Evolutionary conservation across 2,329 filamentous ascomycete genomes (phyloP), one percentile per base, ranked within the genome.

Genomic region (Cordyceps farinosa): DNA sequence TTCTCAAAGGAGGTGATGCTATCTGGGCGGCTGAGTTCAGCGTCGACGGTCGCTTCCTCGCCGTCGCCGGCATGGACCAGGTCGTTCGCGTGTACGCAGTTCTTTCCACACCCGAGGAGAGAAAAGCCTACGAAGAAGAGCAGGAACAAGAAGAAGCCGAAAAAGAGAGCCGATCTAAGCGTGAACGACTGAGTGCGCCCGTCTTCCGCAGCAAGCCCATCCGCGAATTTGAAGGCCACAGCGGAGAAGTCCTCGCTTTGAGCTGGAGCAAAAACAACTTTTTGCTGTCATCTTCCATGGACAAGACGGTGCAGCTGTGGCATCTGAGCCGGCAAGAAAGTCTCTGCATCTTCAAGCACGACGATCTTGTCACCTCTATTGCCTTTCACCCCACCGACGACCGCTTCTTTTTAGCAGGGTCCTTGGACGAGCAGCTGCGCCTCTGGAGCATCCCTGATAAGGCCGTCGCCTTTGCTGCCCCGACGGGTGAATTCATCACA

Each of bases 241-340:
- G 86, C 0, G 88, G 90, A 17, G 93, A 96, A 68, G 87, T 99
- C 6, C 78, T 99, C 67, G 94, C 97, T 72, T 75, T 99, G 65
- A 96, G 91, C 74, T 99, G 95, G 95, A 98, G 94, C 79, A 99
- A 98, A 82, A 99, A 99, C 76, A 97, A 96, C 74, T 99, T 99
- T 69, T 77, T 99, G 34, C 81, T 99, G 17, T 97, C 94, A 3
- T 96, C 93, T 0, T 97, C 93, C 0, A 97, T 98, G 92, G 95
- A 99, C 74, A 97, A 97, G 79, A 97, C 93, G 0, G 95, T 99
- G 13, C 86, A 92, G 15, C 76, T 99, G 54, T 99, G 95, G 94
- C 95, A 99, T 75, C 83, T 95, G 66, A 94, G 86, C 72, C 84
- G 94, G 59, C 76, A 83, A 3, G 93, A 98, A 71, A 97, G 92